Base-by-base conservation (phyloP, 345 rosid species). In the Ceriops decandra region DNA sequence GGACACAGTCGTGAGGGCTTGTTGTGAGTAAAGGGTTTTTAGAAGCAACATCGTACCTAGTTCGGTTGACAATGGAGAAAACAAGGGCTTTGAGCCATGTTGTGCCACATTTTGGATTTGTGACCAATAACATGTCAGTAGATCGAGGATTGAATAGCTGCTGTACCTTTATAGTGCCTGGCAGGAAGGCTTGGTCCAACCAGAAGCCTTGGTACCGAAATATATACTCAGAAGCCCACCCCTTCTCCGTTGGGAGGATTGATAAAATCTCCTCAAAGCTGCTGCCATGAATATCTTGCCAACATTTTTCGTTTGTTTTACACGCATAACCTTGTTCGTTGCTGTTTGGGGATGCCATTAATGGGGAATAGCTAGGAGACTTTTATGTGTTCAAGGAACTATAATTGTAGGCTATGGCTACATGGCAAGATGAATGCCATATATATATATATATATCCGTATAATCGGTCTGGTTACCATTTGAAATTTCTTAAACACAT, bases 151-250 rank as follows among this genome's bases (percentile, higher is more conserved):
- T 15, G 67, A 27, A 42, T 32, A 15, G 24, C 10, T 42, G n/a
- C 47, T 63, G 67, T 20, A 47, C 4, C 9, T 15, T 21, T 4
- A 46, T 22, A 5, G 24, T 8, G 9, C 54, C 33, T 13, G 5
- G 6, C 13, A 17, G 9, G 16, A 11, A 3, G 26, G 6, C 0
- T 24, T 6, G 21, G 1, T 10, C 8, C 32, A 24, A 0, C 56
- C 67, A 63, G n/a, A 47, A 63, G 20, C 67, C 56, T 15, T 47
- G 67, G 54, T 22, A 63, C 8, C 17, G 56, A 32, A 5, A 46
- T 8, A 63, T 5, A 24, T 36, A 1, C 13, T 62, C 30, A 22
- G 7, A 7, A n/a, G 6, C 6, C 33, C 8, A 61, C 4, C 64
- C 51, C 13, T 1, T 61, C n/a, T 35, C 33, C 33, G 0, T 5